phyloP scores from a whole-genome alignment of 176 grass and related monocot genomes.

The Chrysopogon serrulatus region DNA sequence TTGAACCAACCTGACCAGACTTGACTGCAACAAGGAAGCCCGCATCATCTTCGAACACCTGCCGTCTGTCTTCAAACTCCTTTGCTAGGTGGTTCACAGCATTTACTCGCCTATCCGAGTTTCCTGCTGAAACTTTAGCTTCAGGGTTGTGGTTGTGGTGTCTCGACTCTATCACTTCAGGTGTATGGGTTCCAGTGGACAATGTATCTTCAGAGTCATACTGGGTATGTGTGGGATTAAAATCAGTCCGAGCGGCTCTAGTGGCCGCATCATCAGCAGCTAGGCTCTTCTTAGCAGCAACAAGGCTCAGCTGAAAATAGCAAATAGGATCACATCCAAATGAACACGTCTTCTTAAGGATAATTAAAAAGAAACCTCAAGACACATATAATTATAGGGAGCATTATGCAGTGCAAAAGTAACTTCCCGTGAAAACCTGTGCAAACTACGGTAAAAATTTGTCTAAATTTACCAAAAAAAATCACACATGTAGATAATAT shows the following conservation, averaged over 20 bases:
- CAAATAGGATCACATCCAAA: constrained; percentile 21
- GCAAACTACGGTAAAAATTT: too few species aligned
- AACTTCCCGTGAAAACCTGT: too few species aligned
- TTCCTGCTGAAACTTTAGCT: constrained; percentile 26
- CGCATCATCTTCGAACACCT: constrained; percentile 66
- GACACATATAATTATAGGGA: too few species aligned
- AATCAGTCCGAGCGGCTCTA: constrained; percentile 26
- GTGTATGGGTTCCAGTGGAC: constrained; percentile 53
- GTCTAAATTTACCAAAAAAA: too few species aligned
- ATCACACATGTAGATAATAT: too few species aligned
- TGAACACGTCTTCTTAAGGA: background rate
- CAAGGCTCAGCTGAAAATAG: constrained; percentile 67
- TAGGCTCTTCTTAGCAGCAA: constrained; percentile 75
- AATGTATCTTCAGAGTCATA: constrained; percentile 72
- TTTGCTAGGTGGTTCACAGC: constrained; percentile 62
- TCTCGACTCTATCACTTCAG: constrained; percentile 41
- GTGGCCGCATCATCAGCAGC: constrained; percentile 36
- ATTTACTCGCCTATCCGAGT: constrained; percentile 37
- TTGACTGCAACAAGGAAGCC: constrained; percentile 48
- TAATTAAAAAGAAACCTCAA: background rate
- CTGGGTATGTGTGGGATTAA: constrained; percentile 28
- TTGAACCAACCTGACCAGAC: constrained; percentile 36
- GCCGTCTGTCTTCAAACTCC: constrained; percentile 67
- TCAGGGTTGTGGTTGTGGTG: constrained; percentile 33
- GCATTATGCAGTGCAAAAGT: too few species aligned